Base-by-base conservation (phyloP, 2,329 filamentous ascomycete species). In the Botrytis sinoallii region DNA sequence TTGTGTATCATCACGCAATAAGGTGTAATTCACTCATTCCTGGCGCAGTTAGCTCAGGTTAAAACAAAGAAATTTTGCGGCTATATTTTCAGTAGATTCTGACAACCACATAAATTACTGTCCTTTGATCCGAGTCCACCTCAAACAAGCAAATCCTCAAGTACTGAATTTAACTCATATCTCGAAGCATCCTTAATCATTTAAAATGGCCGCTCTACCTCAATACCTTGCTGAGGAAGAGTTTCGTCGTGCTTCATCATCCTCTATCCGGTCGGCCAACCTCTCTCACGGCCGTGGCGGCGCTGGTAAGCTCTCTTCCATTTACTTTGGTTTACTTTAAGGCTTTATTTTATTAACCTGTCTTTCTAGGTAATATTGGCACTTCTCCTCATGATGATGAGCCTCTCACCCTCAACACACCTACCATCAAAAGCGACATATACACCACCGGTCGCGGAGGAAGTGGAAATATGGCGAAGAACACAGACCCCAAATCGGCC, bases 371-470 rank as follows among this genome's bases (percentile, higher is more conserved):
- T 80, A 93, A 93, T 84, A 92, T 93, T 81, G 86, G 87, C 80
- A 85, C 88, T 77, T 82, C 85, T 74, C 81, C 84, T 76, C 83
- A 83, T 60, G 82, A 83, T 74, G 78, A 89, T 63, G 83, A 85
- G 44, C 84, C 89, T 69, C 84, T 88, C 76, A 92, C 95, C 80
- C 89, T 97, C 76, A 85, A 91, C 79, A 97, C 94, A 1, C 95
- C 95, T 1, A 92, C 89, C 20, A 89, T 98, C 81, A 97, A 97
- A 84, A 88, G 88, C 65, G 85, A 92, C n/a, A 86, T 93, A 77
- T 94, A 95, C 81, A 97, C 95, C 32, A 98, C 95, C 4, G 95
- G 95, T 73, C 92, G 95, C 70, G 95, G 95, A 73, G 95, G 72
- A 44, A 91, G 89, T 7, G 94, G 94, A 75, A 97, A 97, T 85